Percentiles rank a stretch among this genome's conserved stretches.
Conservation (phyloP, 2,329 filamentous ascomycete genomes). For the Fusarium succisae region DNA sequence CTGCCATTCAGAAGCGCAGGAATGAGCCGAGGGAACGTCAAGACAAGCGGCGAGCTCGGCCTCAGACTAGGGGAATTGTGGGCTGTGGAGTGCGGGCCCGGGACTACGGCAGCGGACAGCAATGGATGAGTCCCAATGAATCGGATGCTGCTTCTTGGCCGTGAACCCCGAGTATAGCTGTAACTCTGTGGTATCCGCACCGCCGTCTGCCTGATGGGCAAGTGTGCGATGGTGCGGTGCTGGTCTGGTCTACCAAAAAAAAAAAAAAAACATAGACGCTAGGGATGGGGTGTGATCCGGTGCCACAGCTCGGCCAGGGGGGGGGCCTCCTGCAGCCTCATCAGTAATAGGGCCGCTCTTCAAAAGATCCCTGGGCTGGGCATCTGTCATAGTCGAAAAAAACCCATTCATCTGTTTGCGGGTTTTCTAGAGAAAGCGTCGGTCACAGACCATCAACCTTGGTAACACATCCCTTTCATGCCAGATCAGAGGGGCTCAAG, state of each 20-base stretch:
- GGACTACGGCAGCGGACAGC: slow-evolving; percentile 38
- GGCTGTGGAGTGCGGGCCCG: slow-evolving; percentile 36
- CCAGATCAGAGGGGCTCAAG: slow-evolving; percentile 11
- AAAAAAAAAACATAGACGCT: slow-evolving; percentile 26
- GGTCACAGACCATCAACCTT: slow-evolving; percentile 24
- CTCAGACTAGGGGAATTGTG: slow-evolving; percentile 29
- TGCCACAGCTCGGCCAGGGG: slow-evolving; percentile 33
- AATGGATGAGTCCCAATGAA: slow-evolving; percentile 33
- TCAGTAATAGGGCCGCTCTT: slow-evolving; percentile 34
- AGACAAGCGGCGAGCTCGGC: slow-evolving; percentile 26
- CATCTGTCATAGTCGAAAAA: slow-evolving; percentile 33
- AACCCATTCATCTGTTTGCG: slow-evolving; percentile 14
- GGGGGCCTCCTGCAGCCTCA: slow-evolving; percentile 29
- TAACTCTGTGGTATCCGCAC: slow-evolving; percentile 5
- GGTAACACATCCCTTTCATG: slow-evolving; percentile 6
- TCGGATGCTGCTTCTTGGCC: slow-evolving; percentile 30
- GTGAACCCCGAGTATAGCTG: slow-evolving; percentile 36
- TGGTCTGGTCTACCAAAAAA: slow-evolving; percentile 10
- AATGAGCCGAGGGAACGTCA: slow-evolving; percentile 32
- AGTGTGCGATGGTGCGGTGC: slow-evolving; percentile 23
- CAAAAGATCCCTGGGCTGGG: slow-evolving; percentile 36
- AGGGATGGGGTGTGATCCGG: slow-evolving; percentile 30
- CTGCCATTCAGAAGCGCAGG: slow-evolving; percentile 24
- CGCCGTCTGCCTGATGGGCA: background rate
- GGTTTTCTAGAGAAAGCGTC: slow-evolving; percentile 17